A percentile compares a stretch with the other conserved stretches of the same genome.
Evolutionary conservation across 2,329 filamentous ascomycete genomes (phyloP).

Genomic region (Lachnellula suecica): DNA sequence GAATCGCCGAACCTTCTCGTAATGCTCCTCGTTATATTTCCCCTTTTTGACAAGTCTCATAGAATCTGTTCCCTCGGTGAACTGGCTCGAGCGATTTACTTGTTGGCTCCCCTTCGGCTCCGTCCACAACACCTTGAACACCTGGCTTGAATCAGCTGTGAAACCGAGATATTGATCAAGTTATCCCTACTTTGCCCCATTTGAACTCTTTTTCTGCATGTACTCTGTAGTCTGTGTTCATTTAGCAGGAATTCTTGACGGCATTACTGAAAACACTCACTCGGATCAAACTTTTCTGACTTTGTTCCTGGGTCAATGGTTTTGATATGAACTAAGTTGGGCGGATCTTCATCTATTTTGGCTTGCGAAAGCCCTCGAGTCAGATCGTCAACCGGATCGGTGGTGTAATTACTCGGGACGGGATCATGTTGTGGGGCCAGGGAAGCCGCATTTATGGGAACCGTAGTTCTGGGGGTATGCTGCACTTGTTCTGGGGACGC

Average conservation of each 20-base stretch:
- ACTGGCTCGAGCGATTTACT: background rate
- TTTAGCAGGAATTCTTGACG: background rate
- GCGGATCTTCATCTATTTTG: background rate
- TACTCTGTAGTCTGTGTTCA: conserved; percentile 7
- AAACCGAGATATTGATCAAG: background rate
- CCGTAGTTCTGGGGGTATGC: background rate
- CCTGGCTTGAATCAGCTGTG: conserved; percentile 1
- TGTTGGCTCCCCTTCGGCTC: background rate
- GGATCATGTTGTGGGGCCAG: background rate
- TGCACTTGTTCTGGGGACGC: background rate
- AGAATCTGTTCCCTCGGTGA: background rate
- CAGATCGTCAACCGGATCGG: no score
- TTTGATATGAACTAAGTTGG: conserved; percentile 2
- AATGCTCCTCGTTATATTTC: background rate
- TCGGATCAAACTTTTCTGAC: conserved; percentile 8
- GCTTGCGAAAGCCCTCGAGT: background rate
- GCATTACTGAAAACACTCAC: background rate
- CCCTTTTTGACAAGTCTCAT: background rate
- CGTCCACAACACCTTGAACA: conserved; percentile 11
- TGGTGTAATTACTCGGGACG: background rate
- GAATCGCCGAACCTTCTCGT: conserved; percentile 13
- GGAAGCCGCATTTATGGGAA: background rate
- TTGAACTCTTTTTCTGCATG: conserved; percentile 2
- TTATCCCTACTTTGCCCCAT: background rate
- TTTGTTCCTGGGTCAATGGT: background rate